These are phyloP conservation scores for Candida sphagnicola DNA, from an alignment of 805 yeast genomes.

Conservation along the genomic window DNA sequence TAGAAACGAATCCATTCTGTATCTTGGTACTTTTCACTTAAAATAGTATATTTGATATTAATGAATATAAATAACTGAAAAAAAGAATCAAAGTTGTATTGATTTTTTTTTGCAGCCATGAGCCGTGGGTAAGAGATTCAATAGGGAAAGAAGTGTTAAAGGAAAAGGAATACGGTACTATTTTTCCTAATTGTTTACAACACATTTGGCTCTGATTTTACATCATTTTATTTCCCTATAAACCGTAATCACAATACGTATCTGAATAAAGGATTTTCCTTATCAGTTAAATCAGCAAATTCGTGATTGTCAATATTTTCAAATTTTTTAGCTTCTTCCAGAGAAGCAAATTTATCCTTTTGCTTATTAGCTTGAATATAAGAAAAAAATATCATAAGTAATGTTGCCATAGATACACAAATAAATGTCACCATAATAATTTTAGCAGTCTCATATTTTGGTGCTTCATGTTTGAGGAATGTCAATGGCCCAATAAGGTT, in stretches of 20 bases:
- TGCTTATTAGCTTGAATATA: slow-evolving; percentile 33
- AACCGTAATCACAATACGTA: slow-evolving; percentile 28
- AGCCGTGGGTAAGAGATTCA: too few relatives aligned
- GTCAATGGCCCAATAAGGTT: slow-evolving; percentile 24
- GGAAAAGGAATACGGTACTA: too few relatives aligned
- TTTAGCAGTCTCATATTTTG: slow-evolving; percentile 18
- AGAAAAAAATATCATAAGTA: slow-evolving; percentile 20
- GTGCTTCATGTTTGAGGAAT: slow-evolving; percentile 18
- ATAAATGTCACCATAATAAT: slow-evolving; percentile 16
- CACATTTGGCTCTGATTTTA: too few relatives aligned
- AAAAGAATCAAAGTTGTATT: too few relatives aligned
- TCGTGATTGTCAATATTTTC: slow-evolving; percentile 36
- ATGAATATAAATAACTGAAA: too few relatives aligned
- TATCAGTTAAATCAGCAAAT: slow-evolving; percentile 51
- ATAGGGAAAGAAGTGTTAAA: too few relatives aligned
- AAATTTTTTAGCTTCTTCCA: slow-evolving; percentile 14
- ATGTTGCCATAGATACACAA: slow-evolving; percentile 16
- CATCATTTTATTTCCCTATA: too few relatives aligned
- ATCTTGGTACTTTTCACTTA: too few relatives aligned
- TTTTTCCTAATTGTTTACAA: too few relatives aligned
- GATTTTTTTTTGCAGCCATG: too few relatives aligned
- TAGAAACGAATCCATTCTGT: too few relatives aligned
- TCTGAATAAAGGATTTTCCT: slow-evolving; percentile 49
- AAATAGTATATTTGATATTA: too few relatives aligned
- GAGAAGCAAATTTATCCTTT: slow-evolving; percentile 22